Evolutionary conservation across 768 basidiomycete species (phyloP).

Genomic region (Tephrocybe sp.): DNA sequence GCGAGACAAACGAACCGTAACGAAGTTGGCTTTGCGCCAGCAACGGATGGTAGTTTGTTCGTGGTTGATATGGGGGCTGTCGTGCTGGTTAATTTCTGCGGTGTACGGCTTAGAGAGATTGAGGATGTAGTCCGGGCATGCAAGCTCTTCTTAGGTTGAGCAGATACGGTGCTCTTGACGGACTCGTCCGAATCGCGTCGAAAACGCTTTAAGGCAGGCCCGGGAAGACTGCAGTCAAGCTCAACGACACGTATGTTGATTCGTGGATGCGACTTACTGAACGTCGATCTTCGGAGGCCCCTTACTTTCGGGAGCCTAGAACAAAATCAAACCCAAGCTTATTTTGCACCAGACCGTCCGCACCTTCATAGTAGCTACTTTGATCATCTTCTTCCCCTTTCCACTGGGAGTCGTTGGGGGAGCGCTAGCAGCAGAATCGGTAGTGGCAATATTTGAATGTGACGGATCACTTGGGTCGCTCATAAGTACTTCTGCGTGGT

Average conservation of each 20-base stretch:
- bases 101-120: constrained; percentile 30
- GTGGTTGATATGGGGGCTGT: constrained; percentile 15
- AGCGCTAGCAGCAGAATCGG: neutral
- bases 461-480: constrained; percentile 12
- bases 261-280: constrained; percentile 16
- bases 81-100: constrained; percentile 14
- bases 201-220: constrained; percentile 27
- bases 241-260: neutral
- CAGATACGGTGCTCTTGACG: constrained; percentile 13
- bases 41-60: constrained; percentile 22
- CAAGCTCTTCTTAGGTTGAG: constrained; percentile 22
- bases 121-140: constrained; percentile 27
- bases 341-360: neutral
- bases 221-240: constrained; percentile 22
- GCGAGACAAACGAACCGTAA: constrained; percentile 21
- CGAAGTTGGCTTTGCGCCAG: constrained; percentile 22
- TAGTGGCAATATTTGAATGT: constrained; percentile 5
- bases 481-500: constrained; percentile 3
- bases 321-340: neutral
- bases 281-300: constrained; percentile 23
- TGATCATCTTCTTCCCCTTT: neutral
- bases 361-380: constrained; percentile 5
- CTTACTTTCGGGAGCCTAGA: constrained; percentile 22
- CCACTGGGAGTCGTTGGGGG: neutral
- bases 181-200: constrained; percentile 18